Evolutionary conservation across 495 filamentous ascomycete genomes (phyloP).

Genomic region (Trichoderma gamsii): DNA sequence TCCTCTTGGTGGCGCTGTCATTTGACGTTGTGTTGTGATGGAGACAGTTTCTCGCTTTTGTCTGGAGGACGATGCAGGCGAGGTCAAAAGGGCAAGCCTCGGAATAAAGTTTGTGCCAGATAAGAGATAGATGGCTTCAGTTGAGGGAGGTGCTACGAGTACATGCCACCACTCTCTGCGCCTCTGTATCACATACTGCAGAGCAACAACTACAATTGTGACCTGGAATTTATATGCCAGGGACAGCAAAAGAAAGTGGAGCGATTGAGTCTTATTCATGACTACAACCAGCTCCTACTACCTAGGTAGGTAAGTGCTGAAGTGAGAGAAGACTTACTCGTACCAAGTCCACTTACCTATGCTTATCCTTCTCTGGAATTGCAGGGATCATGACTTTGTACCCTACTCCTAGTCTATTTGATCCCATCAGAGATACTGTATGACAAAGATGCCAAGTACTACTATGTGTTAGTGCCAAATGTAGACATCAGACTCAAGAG

Average conservation of each 20-base stretch:
- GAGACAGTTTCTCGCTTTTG: neutral
- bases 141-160: neutral
- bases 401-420: neutral
- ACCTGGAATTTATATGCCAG: no score
- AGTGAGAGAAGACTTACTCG: no score
- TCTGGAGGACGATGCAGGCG: neutral
- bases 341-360: no score
- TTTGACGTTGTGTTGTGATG: neutral
- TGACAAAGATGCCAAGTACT: neutral
- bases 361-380: neutral
- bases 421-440: neutral
- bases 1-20: neutral
- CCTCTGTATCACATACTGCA: neutral
- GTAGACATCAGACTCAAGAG: neutral
- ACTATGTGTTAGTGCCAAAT: neutral
- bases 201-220: no score
- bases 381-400: neutral
- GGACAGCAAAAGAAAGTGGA: no score
- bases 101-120: slow-evolving; percentile 3
- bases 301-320: no score
- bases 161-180: neutral
- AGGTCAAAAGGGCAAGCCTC: neutral
- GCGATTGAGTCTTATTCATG: no score
- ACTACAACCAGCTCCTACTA: no score
- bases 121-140: neutral